These are phyloP conservation scores for Pichia sp. DNA, from an alignment of 1,139 yeast species.

Conservation along the genomic window DNA sequence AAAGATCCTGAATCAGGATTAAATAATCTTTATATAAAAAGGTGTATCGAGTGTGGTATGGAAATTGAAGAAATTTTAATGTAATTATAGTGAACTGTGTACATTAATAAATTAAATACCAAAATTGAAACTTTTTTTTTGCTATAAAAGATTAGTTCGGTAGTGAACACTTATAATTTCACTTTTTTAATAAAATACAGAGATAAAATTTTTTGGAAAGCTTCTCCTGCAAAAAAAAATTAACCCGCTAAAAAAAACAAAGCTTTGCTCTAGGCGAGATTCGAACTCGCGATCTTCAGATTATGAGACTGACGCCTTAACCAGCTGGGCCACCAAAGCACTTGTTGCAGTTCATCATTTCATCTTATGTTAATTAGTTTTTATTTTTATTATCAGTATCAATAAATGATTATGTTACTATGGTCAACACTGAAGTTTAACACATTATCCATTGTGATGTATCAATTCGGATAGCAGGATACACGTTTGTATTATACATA, in stretches of 20 bases:
- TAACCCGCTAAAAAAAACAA: background rate
- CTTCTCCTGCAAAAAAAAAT: background rate
- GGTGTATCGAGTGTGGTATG: slow-evolving; percentile 81
- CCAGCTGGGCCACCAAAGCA: slow-evolving; percentile 27
- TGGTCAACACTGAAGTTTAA: too few relatives aligned
- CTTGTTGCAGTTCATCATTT: background rate
- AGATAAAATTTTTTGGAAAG: background rate
- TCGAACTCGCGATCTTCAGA: slow-evolving; percentile 27
- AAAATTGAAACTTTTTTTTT: too few relatives aligned
- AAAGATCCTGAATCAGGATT: slow-evolving; percentile 29
- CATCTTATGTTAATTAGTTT: too few relatives aligned
- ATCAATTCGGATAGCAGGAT: too few relatives aligned
- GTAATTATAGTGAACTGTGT: slow-evolving; percentile 13
- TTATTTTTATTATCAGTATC: too few relatives aligned
- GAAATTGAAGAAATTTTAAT: slow-evolving; percentile 62
- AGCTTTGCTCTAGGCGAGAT: slow-evolving; percentile 24
- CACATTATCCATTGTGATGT: too few relatives aligned
- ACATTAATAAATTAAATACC: too few relatives aligned
- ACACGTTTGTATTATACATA: too few relatives aligned
- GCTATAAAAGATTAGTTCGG: too few relatives aligned
- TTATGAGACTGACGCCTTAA: slow-evolving; percentile 26
- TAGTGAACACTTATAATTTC: too few relatives aligned
- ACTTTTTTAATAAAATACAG: too few relatives aligned
- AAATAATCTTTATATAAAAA: slow-evolving; percentile 40
- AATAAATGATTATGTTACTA: too few relatives aligned